Conservation (phyloP, 2,329 filamentous ascomycete genomes). For the Penicillium sp. region DNA sequence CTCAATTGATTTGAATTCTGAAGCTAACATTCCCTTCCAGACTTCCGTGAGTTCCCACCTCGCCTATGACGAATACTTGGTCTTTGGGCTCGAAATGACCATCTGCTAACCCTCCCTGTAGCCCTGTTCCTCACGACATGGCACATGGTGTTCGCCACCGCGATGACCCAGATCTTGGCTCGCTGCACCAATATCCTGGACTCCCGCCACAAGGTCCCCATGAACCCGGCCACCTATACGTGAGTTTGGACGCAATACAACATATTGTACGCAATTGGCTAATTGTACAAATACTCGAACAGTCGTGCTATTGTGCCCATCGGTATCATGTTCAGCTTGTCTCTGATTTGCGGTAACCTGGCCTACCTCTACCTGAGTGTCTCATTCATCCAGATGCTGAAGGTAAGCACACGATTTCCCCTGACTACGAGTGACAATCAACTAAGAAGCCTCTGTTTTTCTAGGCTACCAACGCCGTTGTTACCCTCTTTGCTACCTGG, state of each 20-base stretch:
- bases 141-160: slow-evolving; percentile 83
- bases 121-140: slow-evolving; percentile 76
- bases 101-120: slow-evolving; percentile 17
- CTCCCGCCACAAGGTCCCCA: slow-evolving; percentile 89
- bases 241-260: slow-evolving; percentile 9
- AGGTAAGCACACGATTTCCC: slow-evolving; percentile 50
- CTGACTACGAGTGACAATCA: not conserved
- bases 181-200: slow-evolving; percentile 84
- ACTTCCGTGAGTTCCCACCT: slow-evolving; percentile 41
- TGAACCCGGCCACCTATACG: slow-evolving; percentile 87
- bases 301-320: slow-evolving; percentile 84
- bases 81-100: not conserved
- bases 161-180: slow-evolving; percentile 89
- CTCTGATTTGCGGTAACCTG: slow-evolving; percentile 92
- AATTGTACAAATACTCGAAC: slow-evolving; percentile 1
- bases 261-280: not conserved
- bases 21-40: slow-evolving; percentile 23
- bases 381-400: slow-evolving; percentile 98
- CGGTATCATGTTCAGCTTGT: slow-evolving; percentile 91
- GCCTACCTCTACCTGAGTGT: slow-evolving; percentile 94
- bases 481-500: slow-evolving; percentile 85
- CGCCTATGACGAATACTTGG: not conserved
- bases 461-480: slow-evolving; percentile 86
- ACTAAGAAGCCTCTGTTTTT: slow-evolving; percentile 1
- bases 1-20: not conserved